Evolutionary conservation across 768 basidiomycete genomes (phyloP).

Genomic region (Lactarius sanguifluus): DNA sequence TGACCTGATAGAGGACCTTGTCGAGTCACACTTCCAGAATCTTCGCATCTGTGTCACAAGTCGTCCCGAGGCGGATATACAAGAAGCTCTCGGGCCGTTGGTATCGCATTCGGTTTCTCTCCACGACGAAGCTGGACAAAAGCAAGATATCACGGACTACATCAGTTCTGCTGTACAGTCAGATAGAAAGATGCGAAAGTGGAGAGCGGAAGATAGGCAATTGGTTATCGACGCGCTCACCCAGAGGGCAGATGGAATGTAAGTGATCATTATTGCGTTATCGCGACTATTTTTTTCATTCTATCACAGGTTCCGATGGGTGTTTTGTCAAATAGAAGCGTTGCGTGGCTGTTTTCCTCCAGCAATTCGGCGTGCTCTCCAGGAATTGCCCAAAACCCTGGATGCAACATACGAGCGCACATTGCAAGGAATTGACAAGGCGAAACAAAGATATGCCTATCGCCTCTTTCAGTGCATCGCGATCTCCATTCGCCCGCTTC

Average conservation of each 20-base stretch:
- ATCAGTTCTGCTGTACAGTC: not conserved
- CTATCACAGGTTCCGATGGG: constrained; percentile 9
- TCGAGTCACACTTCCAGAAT: not conserved
- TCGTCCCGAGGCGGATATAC: constrained; percentile 11
- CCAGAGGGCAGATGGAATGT: constrained; percentile 13
- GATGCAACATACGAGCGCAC: constrained; percentile 11
- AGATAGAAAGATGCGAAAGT: constrained; percentile 1
- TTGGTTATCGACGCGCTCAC: constrained; percentile 5
- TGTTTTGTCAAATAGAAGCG: constrained; percentile 10
- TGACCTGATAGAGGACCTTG: not conserved
- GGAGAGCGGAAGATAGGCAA: constrained; percentile 6
- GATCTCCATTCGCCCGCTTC: constrained; percentile 12
- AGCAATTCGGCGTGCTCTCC: not conserved
- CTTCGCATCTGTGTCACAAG: constrained; percentile 9
- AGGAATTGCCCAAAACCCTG: constrained; percentile 4
- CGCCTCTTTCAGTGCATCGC: not conserved
- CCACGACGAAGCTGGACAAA: constrained; percentile 14
- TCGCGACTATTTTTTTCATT: no score
- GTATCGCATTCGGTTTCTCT: constrained; percentile 2
- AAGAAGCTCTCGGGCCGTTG: not conserved
- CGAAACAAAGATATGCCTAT: not conserved
- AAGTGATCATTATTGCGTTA: not conserved
- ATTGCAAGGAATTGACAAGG: constrained; percentile 8
- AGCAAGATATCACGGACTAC: constrained; percentile 2
- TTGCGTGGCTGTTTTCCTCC: constrained; percentile 5